Conservation (phyloP, 371 early-diverging fungal species). For the Sanchytrium tribonematis region DNA sequence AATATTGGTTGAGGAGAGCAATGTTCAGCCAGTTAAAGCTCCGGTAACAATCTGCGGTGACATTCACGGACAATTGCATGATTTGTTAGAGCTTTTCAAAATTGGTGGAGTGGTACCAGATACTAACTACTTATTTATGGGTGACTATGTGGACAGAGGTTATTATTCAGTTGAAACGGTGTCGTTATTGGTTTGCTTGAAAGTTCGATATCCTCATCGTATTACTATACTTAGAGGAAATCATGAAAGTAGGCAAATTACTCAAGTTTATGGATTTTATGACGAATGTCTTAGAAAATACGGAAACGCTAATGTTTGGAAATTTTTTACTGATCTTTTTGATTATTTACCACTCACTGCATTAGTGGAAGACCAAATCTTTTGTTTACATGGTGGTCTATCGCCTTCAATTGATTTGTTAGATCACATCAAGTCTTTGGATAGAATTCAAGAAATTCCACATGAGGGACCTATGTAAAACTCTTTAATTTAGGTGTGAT, state of each 20-base stretch:
- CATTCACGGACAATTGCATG: slow-evolving; percentile 16
- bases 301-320: slow-evolving; percentile 26
- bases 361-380: slow-evolving; percentile 28
- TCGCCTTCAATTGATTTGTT: slow-evolving; percentile 47
- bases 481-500: slow-evolving; percentile 78
- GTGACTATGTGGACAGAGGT: slow-evolving; percentile 91
- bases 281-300: slow-evolving; percentile 19
- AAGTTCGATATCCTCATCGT: slow-evolving; percentile 65
- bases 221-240: slow-evolving; percentile 86
- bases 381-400: slow-evolving; percentile 94
- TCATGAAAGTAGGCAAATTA: slow-evolving; percentile 56
- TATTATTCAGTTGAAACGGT: slow-evolving; percentile 82
- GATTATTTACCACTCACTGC: slow-evolving; percentile 17
- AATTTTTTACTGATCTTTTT: slow-evolving; percentile 15
- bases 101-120: slow-evolving; percentile 15
- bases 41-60: slow-evolving; percentile 94
- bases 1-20: slow-evolving; percentile 73
- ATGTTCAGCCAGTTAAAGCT: slow-evolving; percentile 73
- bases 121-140: slow-evolving; percentile 17
- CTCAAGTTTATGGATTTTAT: slow-evolving; percentile 18
- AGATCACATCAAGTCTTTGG: slow-evolving; percentile 74
- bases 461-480: slow-evolving; percentile 74
- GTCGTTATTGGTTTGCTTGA: slow-evolving; percentile 53
- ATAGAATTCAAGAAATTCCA: slow-evolving; percentile 84
- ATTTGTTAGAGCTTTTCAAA: slow-evolving; percentile 11